Evolutionary conservation across 1,139 yeast genomes (phyloP).

Genomic region (Geotrichum bryndzae): DNA sequence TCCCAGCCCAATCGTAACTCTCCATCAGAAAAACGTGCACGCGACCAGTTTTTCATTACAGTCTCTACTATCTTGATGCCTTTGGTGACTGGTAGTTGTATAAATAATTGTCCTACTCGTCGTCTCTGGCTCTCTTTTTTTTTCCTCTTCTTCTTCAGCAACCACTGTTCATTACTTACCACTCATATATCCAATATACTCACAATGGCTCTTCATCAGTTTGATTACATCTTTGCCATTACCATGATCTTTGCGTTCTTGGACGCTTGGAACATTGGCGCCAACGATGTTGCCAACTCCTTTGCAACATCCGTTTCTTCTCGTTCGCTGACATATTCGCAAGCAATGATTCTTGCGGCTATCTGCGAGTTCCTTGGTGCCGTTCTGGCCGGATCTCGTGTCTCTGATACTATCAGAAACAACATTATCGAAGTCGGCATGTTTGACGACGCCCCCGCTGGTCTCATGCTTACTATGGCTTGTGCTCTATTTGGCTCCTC

Average conservation of each 20-base stretch:
- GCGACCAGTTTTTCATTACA: neutral
- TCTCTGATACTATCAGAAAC: conserved; percentile 61
- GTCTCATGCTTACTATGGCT: conserved; percentile 67
- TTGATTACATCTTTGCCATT: conserved; percentile 30
- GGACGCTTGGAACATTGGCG: conserved; percentile 78
- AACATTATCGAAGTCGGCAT: conserved; percentile 50
- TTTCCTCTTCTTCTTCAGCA: too few species aligned
- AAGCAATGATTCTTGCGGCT: conserved; percentile 66
- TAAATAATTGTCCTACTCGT: neutral
- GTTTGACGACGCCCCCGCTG: conserved; percentile 56
- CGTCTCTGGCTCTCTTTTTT: neutral
- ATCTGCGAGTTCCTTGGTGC: conserved; percentile 70
- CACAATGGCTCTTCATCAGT: conserved; percentile 26
- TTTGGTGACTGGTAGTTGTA: neutral
- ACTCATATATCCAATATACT: neutral
- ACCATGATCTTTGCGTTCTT: conserved; percentile 67
- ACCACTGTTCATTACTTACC: too few species aligned
- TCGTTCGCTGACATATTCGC: conserved; percentile 63
- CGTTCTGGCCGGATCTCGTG: conserved; percentile 64
- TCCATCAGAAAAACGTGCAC: neutral
- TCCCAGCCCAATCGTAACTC: neutral
- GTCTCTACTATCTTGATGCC: neutral
- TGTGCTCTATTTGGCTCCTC: conserved; percentile 76
- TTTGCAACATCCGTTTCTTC: conserved; percentile 67
- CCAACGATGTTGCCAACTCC: conserved; percentile 78